phyloP scores from a whole-genome alignment of 2,329 filamentous ascomycete genomes.

The Aureobasidium vineae region DNA sequence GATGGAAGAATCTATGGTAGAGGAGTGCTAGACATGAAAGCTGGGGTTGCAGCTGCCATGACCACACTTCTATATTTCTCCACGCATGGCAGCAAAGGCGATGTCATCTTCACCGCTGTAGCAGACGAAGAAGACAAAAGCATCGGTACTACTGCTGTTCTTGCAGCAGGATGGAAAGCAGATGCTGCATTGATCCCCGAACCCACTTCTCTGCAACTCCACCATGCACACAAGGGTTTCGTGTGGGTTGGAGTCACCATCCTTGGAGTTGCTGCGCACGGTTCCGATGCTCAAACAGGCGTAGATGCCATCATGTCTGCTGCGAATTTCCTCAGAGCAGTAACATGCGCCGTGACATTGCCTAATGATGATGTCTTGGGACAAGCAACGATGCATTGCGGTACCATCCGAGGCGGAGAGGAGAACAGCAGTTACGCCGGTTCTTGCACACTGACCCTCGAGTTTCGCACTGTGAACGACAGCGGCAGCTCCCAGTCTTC shows the following conservation, averaged over 20 bases:
- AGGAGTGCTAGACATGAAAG: conserved; percentile 23
- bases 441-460: background rate
- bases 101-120: conserved; percentile 9
- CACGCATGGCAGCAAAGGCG: background rate
- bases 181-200: conserved; percentile 14
- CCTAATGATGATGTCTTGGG: background rate
- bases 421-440: conserved; percentile 14
- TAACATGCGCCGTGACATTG: background rate
- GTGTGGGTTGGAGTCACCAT: conserved; percentile 2
- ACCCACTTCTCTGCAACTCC: background rate
- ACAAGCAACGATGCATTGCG: conserved; percentile 13
- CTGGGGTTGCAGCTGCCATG: conserved; percentile 12
- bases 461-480: conserved; percentile 1
- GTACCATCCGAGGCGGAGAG: conserved; percentile 11
- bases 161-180: conserved; percentile 19
- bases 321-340: background rate
- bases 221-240: conserved; percentile 20
- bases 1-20: conserved; percentile 1
- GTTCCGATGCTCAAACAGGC: background rate
- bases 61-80: background rate
- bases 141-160: conserved; percentile 1
- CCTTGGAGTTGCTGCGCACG: conserved; percentile 1
- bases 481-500: background rate
- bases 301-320: conserved; percentile 7
- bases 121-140: conserved; percentile 6